Base-by-base conservation (phyloP, 2,329 filamentous ascomycete genomes). In the Periconia sp. region DNA sequence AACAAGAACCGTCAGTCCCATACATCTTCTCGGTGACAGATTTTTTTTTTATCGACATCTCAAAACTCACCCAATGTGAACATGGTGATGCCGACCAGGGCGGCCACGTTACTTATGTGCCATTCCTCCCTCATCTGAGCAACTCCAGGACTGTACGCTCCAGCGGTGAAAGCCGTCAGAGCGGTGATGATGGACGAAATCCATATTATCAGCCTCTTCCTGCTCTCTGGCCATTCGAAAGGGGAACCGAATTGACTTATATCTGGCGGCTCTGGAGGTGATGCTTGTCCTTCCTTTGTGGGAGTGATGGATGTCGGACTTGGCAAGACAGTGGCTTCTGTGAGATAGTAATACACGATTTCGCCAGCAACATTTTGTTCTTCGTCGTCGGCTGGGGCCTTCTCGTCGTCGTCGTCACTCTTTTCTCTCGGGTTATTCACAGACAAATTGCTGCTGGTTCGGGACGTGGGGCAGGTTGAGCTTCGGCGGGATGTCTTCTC, bases 121-220 rank as follows among this genome's bases (percentile, higher is more conserved):
- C 90, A 90, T 65, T 89, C 83, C 1, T 76, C 71, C 1, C 81
- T 82, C 79, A 96, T 86, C 49, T 89, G 82, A 6, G 73, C 72
- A 0, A 86, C 77, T 0, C 89, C 84, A 0, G 91, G 87, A 7
- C 87, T 88, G 72, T 94, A 94, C 2, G 90, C 83, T 2, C 92
- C 92, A 0, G 92, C 89, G 0, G 88, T 84, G 71, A 92, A 95
- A 7, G 91, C 91, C 0, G 91, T 90, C 47, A 92, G 75, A 18
- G 85, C 81, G 0, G 91, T 95, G 1, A 90, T 90, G 7, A 85
- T 73, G 69, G 89, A 95, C 9, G 89, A 90, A 13, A 96, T 79
- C 65, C 81, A 82, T 9, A 93, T 84, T 62, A 90, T 85, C 54
- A 89, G 71, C 20, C 79, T 81, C 70, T 97, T 97, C 55, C 86